Conservation (phyloP, 179 eudicot genomes). For the Actinidia chinensis region DNA sequence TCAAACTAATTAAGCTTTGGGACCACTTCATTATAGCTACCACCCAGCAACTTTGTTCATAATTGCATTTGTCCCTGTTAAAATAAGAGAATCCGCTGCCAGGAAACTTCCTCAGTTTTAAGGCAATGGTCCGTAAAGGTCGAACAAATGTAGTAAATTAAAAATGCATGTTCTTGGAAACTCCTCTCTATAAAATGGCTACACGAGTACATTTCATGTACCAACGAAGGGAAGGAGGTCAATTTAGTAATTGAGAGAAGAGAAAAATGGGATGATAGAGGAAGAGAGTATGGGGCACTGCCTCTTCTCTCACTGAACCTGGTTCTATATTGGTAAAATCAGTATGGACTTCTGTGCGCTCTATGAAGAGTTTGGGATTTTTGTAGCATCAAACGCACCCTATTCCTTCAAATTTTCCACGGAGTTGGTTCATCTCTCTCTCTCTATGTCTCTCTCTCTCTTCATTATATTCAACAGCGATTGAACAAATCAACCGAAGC, state of each 20-base stretch:
- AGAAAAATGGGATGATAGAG: conserved; percentile 18
- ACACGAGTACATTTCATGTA: not conserved
- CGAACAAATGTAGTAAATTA: not conserved
- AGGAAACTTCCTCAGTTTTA: conserved; percentile 26
- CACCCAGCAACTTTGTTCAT: no score
- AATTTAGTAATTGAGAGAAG: not conserved
- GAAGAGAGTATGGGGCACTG: conserved; percentile 27
- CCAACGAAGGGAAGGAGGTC: not conserved
- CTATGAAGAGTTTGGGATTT: conserved; percentile 43
- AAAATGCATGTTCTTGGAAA: no score
- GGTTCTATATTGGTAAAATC: conserved; percentile 34
- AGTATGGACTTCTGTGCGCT: conserved; percentile 33
- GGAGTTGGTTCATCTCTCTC: conserved; percentile 34
- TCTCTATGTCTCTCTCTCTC: not conserved
- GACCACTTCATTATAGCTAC: no score
- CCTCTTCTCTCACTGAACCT: conserved; percentile 42
- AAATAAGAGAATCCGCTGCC: conserved; percentile 20
- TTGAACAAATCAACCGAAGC: no score
- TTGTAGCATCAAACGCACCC: conserved; percentile 37
- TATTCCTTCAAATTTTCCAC: conserved; percentile 39
- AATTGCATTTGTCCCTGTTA: conserved; percentile 10
- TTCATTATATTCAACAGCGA: no score
- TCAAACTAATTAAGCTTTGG: no score
- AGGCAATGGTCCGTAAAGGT: not conserved
- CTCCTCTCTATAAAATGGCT: conserved; percentile 18